These are phyloP conservation scores for Jamesozyma rosinii DNA, from an alignment of 805 yeast genomes.

Conservation along the genomic window DNA sequence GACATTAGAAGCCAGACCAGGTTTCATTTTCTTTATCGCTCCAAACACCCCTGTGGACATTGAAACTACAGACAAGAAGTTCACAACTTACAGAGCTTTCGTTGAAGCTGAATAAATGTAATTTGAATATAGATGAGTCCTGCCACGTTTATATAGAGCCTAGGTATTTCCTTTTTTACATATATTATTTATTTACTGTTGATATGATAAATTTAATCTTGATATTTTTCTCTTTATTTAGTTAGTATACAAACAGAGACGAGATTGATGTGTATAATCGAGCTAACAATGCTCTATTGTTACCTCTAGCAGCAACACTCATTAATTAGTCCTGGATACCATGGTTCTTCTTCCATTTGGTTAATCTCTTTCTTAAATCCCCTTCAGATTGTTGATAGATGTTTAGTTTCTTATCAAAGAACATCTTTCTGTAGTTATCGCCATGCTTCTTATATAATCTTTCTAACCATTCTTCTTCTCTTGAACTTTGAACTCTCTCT, in stretches of 20 bases:
- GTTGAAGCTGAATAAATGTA: conserved; percentile 47
- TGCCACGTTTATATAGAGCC: background rate
- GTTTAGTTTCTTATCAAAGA: conserved; percentile 81
- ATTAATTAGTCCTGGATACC: conserved; percentile 19
- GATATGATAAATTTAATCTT: background rate
- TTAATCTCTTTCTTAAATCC: conserved; percentile 63
- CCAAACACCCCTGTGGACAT: conserved; percentile 63
- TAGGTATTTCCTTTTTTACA: too few relatives aligned
- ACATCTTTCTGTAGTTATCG: conserved; percentile 82
- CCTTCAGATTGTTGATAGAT: conserved; percentile 78
- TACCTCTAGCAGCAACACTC: background rate
- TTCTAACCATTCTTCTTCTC: conserved; percentile 69
- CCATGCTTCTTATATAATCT: conserved; percentile 68
- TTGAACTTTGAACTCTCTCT: conserved; percentile 51
- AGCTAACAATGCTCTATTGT: too few relatives aligned
- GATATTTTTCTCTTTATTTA: too few relatives aligned
- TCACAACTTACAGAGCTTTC: conserved; percentile 85
- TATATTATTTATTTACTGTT: too few relatives aligned
- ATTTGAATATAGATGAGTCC: background rate
- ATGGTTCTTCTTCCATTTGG: conserved; percentile 54
- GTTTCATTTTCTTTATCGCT: conserved; percentile 77
- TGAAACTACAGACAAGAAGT: conserved; percentile 40
- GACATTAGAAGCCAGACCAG: conserved; percentile 48
- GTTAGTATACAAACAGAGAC: background rate
- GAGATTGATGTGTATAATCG: too few relatives aligned